Evolutionary conservation across 805 yeast genomes (phyloP).

Genomic region (Vanderwaltozyma polyspora): DNA sequence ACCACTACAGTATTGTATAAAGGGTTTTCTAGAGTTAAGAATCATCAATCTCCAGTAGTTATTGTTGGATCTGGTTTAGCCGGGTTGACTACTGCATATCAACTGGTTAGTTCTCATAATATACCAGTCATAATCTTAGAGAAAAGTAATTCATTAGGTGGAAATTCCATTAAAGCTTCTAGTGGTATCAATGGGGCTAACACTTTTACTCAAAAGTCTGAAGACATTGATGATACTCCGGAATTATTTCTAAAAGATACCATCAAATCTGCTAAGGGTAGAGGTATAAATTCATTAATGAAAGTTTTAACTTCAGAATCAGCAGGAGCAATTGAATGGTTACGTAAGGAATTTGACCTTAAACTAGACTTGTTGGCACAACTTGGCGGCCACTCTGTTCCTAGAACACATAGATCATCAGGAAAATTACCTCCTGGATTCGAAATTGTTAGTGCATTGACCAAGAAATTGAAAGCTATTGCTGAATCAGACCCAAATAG

Average conservation of each 20-base stretch:
- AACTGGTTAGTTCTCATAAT: conserved; percentile 28
- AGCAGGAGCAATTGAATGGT: conserved; percentile 61
- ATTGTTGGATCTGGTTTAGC: conserved; percentile 50
- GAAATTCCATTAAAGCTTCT: conserved; percentile 51
- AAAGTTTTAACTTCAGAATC: conserved; percentile 50
- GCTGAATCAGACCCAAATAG: conserved; percentile 20
- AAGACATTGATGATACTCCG: conserved; percentile 43
- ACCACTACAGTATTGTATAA: background rate
- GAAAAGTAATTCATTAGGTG: conserved; percentile 40
- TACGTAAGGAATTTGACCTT: conserved; percentile 48
- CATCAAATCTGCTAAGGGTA: conserved; percentile 48
- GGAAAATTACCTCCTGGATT: conserved; percentile 48
- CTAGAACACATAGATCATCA: conserved; percentile 73
- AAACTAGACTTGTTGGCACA: conserved; percentile 61
- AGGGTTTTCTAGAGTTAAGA: background rate
- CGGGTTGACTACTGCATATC: conserved; percentile 37
- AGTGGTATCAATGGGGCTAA: conserved; percentile 63
- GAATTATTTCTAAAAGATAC: conserved; percentile 57
- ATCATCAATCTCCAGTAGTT: conserved; percentile 24
- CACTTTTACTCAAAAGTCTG: conserved; percentile 46
- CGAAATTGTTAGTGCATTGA: conserved; percentile 40
- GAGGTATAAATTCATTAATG: conserved; percentile 50
- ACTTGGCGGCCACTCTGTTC: conserved; percentile 71
- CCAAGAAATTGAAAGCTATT: conserved; percentile 28
- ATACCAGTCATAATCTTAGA: conserved; percentile 38